Conservation (phyloP, 495 filamentous ascomycete genomes). For the Immersiella caudata region DNA sequence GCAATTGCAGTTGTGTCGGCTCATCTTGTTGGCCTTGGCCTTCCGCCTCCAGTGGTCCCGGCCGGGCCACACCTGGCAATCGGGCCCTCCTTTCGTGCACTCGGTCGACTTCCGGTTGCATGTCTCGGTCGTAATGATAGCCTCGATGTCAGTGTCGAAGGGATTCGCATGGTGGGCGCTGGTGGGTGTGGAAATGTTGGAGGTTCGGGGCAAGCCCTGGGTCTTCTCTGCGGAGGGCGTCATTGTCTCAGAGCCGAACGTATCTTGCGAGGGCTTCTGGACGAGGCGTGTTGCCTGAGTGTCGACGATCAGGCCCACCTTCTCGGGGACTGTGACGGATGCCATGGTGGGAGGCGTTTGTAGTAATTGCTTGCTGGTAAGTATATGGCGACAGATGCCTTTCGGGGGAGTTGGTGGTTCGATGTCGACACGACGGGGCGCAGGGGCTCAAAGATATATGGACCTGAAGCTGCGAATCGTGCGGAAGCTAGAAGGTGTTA, state of each 20-base stretch:
- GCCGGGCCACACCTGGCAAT: slow-evolving; percentile 55
- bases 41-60: slow-evolving; percentile 54
- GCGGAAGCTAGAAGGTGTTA: slow-evolving; percentile 24
- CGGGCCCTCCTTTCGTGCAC: slow-evolving; percentile 37
- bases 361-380: slow-evolving; percentile 28
- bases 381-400: slow-evolving; percentile 26
- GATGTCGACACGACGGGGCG: background rate
- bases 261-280: slow-evolving; percentile 34
- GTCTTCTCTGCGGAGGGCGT: slow-evolving; percentile 35
- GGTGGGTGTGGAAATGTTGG: slow-evolving; percentile 39
- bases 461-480: background rate
- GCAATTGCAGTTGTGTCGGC: slow-evolving; percentile 46
- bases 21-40: slow-evolving; percentile 51
- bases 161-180: slow-evolving; percentile 41
- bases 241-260: slow-evolving; percentile 31
- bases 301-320: slow-evolving; percentile 38
- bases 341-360: slow-evolving; percentile 28
- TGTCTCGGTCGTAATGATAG: slow-evolving; percentile 42
- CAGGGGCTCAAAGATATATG: slow-evolving; percentile 1
- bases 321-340: slow-evolving; percentile 26
- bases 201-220: slow-evolving; percentile 32
- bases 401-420: slow-evolving; percentile 4
- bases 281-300: slow-evolving; percentile 30
- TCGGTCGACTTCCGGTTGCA: slow-evolving; percentile 38
- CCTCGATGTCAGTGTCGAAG: slow-evolving; percentile 54